phyloP scores from a whole-genome alignment of 202 grass and related monocot genomes.

The Musa balbisiana region DNA sequence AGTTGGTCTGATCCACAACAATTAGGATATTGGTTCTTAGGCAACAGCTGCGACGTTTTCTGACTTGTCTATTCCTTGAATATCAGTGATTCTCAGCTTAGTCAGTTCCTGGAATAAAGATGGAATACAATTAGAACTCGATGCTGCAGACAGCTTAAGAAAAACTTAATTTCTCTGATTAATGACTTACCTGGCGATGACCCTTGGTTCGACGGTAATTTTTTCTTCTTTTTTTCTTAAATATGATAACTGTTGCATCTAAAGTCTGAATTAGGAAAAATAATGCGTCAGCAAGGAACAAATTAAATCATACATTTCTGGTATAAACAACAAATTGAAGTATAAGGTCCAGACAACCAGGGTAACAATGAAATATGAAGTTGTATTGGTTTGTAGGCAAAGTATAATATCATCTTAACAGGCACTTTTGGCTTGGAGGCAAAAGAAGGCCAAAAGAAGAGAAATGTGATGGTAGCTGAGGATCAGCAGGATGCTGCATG shows the following conservation, averaged over 20 bases:
- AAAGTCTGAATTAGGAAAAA: constrained; percentile 38
- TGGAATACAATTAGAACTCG: not conserved
- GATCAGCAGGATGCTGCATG: not conserved
- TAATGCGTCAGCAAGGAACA: not conserved
- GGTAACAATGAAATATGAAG: too few relatives aligned
- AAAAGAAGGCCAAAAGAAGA: too few relatives aligned
- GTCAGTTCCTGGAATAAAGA: constrained; percentile 67
- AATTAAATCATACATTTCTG: not conserved
- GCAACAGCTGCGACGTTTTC: constrained; percentile 38
- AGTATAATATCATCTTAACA: too few relatives aligned
- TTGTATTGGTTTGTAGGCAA: too few relatives aligned
- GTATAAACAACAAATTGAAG: too few relatives aligned
- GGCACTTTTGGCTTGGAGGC: too few relatives aligned
- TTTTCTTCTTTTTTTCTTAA: constrained; percentile 98
- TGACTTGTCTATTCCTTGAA: constrained; percentile 77
- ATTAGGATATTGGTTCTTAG: constrained; percentile 13
- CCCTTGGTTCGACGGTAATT: constrained; percentile 95
- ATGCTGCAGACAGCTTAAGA: constrained; percentile 22
- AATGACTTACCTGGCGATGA: constrained; percentile 69
- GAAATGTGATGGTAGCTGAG: too few relatives aligned
- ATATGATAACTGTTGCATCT: constrained; percentile 97
- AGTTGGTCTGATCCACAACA: not conserved
- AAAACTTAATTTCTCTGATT: not conserved
- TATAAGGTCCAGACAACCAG: too few relatives aligned
- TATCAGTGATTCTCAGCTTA: constrained; percentile 82